Evolutionary conservation across 345 rosid species (phyloP), one percentile per base, ranked within the genome.

Genomic region (Arabis alpina): DNA sequence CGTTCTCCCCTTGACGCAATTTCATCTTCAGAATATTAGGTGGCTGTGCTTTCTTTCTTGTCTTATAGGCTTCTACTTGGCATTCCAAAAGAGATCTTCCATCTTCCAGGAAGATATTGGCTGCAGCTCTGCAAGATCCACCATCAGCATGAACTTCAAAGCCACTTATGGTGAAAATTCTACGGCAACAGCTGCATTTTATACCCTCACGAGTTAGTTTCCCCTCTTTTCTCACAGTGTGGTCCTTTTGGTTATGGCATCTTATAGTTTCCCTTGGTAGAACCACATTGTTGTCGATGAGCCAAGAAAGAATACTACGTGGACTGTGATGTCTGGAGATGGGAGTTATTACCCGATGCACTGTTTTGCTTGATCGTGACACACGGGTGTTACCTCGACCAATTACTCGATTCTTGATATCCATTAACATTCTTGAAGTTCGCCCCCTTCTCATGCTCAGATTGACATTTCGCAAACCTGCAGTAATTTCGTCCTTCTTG

Each of bases 31-130:
- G 68, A 54, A 54, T 69, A 71, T 50, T 32, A 62, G 44, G 63
- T 41, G 40, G 55, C 24, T 73, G 74, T 63, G 56, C 64, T 44
- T 32, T 25, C 50, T 75, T 74, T 48, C 65, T 75, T 76, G 47
- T 44, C 64, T 62, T 76, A 48, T 63, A 68, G 25, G 82, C 66
- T 71, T 87, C 69, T 65, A 24, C 66, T 68, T 80, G 88, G 73
- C 89, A 86, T 34, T 88, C 85, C 63, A 87, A 73, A 64, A 93
- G 81, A 81, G 97, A 87, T 76, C 89, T 85, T 40, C 94, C 94
- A 81, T 91, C 94, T 54, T 83, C 81, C 65, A 93, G 67, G 76
- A 81, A 84, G 55, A 91, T 87, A 58, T 72, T 59, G 54, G 85
- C 78, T 74, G 87, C 82, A 16, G 96, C 83, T 43, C 73, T 81